Evolutionary conservation across 2,329 filamentous ascomycete species (phyloP).

Genomic region (Hypoxylon sp.): DNA sequence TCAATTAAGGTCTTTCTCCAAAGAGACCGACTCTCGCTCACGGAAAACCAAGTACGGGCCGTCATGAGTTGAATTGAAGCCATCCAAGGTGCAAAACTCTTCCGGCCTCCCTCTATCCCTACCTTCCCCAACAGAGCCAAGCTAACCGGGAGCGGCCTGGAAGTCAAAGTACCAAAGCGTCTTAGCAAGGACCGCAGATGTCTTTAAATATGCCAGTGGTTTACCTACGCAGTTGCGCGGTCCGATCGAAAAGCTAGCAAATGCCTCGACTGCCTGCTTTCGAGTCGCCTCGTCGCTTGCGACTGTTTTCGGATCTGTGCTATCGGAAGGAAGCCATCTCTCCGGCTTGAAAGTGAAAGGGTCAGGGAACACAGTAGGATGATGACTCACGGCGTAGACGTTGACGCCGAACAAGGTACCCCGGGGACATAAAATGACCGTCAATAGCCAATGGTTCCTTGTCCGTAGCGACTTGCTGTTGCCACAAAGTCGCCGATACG

Average conservation of each 20-base stretch:
- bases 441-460: background rate
- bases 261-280: background rate
- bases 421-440: slow-evolving; percentile 10
- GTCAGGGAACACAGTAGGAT: background rate
- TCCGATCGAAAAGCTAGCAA: slow-evolving; percentile 4
- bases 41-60: background rate
- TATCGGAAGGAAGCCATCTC: background rate
- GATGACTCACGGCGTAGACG: background rate
- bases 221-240: slow-evolving; percentile 7
- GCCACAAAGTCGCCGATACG: background rate
- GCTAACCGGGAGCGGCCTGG: background rate
- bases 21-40: no score
- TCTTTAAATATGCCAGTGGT: slow-evolving; percentile 12
- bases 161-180: slow-evolving; percentile 6
- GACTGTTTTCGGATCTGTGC: no score
- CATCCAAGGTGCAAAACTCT: background rate
- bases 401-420: background rate
- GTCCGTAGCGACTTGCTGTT: slow-evolving; percentile 3
- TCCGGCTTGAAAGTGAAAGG: background rate
- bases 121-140: background rate
- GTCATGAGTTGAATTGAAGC: background rate
- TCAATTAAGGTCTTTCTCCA: no score
- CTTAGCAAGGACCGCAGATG: slow-evolving; percentile 4
- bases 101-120: background rate
- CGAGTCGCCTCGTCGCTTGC: background rate